These are phyloP conservation scores for Cutaneotrichosporon spelunceum DNA, from an alignment of 1,284 basidiomycete species.

Conservation along the genomic window DNA sequence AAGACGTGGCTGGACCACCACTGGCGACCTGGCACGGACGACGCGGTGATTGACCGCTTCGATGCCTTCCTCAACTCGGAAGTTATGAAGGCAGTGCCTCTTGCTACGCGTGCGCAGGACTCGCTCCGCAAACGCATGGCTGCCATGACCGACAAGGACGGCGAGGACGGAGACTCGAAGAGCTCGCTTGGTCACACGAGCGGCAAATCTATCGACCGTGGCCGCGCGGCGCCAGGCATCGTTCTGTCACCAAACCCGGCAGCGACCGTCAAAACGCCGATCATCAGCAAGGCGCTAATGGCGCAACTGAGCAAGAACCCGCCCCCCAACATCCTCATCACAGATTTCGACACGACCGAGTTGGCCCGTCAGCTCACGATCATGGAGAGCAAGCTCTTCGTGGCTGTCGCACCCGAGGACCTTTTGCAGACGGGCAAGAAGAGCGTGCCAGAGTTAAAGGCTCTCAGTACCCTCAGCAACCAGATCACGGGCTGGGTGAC, in stretches of 20 bases:
- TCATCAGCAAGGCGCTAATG: slow-evolving; percentile 78
- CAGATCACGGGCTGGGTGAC: slow-evolving; percentile 94
- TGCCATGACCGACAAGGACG: slow-evolving; percentile 16
- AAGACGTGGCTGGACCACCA: slow-evolving; percentile 89
- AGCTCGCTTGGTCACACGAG: background rate
- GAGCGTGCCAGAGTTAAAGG: slow-evolving; percentile 70
- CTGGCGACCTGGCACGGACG: slow-evolving; percentile 71
- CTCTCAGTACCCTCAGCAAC: slow-evolving; percentile 88
- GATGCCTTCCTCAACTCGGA: slow-evolving; percentile 46
- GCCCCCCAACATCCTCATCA: slow-evolving; percentile 65
- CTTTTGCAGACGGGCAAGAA: slow-evolving; percentile 79
- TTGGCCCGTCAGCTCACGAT: slow-evolving; percentile 91
- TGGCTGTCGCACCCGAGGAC: slow-evolving; percentile 84
- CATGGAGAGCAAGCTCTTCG: slow-evolving; percentile 83
- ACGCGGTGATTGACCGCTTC: slow-evolving; percentile 48
- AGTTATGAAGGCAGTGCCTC: slow-evolving; percentile 38
- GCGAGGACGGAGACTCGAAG: slow-evolving; percentile 5
- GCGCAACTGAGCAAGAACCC: slow-evolving; percentile 48
- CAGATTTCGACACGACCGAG: slow-evolving; percentile 92
- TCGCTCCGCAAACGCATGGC: slow-evolving; percentile 30
- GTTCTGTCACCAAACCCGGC: slow-evolving; percentile 10
- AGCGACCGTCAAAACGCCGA: slow-evolving; percentile 56
- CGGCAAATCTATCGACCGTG: slow-evolving; percentile 23
- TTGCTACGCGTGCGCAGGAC: slow-evolving; percentile 43
- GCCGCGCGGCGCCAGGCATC: slow-evolving; percentile 14